Percentiles rank a stretch among this genome's conserved stretches.
Evolutionary conservation across 75 land plant genomes (phyloP).

Genomic region (Chamaecyparis obtusa): DNA sequence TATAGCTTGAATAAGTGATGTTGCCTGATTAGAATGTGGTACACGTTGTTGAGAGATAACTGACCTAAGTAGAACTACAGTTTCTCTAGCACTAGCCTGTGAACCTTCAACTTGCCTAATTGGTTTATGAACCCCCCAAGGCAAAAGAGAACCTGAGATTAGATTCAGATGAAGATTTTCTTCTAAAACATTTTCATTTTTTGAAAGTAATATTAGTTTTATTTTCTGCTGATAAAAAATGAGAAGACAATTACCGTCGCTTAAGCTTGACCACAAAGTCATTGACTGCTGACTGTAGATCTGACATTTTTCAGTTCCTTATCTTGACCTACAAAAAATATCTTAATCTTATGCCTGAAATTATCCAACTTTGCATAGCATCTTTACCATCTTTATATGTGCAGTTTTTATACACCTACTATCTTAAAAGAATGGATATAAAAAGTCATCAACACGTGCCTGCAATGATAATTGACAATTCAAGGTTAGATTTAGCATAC

Average conservation of each 20-base stretch:
- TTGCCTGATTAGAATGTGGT: too few species aligned
- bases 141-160: neutral
- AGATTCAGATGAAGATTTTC: slow-evolving; percentile 9
- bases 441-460: neutral
- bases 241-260: too few species aligned
- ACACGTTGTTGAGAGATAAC: too few species aligned
- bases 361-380: neutral
- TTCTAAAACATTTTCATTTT: neutral
- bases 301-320: slow-evolving; percentile 57
- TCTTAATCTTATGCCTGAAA: neutral
- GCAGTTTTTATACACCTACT: neutral
- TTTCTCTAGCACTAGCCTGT: too few species aligned
- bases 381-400: neutral
- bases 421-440: neutral
- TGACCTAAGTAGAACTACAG: too few species aligned
- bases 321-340: neutral
- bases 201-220: too few species aligned
- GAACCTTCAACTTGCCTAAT: too few species aligned
- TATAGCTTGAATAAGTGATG: too few species aligned
- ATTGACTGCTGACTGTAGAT: slow-evolving; percentile 62
- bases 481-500: too few species aligned
- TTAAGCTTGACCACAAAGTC: slow-evolving; percentile 77
- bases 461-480: too few species aligned
- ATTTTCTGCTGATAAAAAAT: too few species aligned
- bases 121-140: too few species aligned